Evolutionary conservation across 805 yeast species (phyloP).

Genomic region (Saccharomyces cerevisiae): DNA sequence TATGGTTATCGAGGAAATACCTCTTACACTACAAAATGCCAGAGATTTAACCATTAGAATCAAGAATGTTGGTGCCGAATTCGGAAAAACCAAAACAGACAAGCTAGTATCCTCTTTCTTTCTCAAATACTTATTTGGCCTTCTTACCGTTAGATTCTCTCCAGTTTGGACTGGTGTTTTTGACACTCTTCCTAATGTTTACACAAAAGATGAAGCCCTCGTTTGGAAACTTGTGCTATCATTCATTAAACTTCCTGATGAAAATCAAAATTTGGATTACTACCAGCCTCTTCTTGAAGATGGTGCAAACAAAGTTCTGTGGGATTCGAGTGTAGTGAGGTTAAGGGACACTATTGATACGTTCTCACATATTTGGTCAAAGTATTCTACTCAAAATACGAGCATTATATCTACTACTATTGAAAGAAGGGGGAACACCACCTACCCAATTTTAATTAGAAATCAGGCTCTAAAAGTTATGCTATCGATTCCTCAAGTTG

Average conservation of each 20-base stretch:
- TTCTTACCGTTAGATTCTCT: slow-evolving; percentile 64
- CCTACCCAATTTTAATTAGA: slow-evolving; percentile 42
- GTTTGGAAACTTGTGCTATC: slow-evolving; percentile 50
- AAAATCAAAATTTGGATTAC: slow-evolving; percentile 12
- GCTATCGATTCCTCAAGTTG: slow-evolving; percentile 50
- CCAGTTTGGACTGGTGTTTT: slow-evolving; percentile 79
- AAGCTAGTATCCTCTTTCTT: slow-evolving; percentile 23
- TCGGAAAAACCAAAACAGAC: slow-evolving; percentile 27
- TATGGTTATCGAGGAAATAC: slow-evolving; percentile 59
- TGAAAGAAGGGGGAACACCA: slow-evolving; percentile 30
- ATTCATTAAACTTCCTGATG: slow-evolving; percentile 27
- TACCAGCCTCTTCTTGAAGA: slow-evolving; percentile 10
- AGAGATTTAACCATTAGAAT: slow-evolving; percentile 69
- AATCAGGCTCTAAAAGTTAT: slow-evolving; percentile 52
- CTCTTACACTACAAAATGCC: slow-evolving; percentile 57
- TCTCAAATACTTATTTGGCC: slow-evolving; percentile 54
- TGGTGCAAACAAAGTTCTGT: slow-evolving; percentile 13
- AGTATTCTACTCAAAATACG: slow-evolving; percentile 29
- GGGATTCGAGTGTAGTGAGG: slow-evolving; percentile 42
- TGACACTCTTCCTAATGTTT: slow-evolving; percentile 47
- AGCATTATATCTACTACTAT: slow-evolving; percentile 36
- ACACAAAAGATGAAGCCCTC: slow-evolving; percentile 33
- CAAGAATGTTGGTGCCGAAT: slow-evolving; percentile 46
- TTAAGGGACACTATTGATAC: slow-evolving; percentile 35
- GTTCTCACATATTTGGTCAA: slow-evolving; percentile 22